Evolutionary conservation across 2,329 filamentous ascomycete genomes (phyloP).

Genomic region (Neonectria ditissima): DNA sequence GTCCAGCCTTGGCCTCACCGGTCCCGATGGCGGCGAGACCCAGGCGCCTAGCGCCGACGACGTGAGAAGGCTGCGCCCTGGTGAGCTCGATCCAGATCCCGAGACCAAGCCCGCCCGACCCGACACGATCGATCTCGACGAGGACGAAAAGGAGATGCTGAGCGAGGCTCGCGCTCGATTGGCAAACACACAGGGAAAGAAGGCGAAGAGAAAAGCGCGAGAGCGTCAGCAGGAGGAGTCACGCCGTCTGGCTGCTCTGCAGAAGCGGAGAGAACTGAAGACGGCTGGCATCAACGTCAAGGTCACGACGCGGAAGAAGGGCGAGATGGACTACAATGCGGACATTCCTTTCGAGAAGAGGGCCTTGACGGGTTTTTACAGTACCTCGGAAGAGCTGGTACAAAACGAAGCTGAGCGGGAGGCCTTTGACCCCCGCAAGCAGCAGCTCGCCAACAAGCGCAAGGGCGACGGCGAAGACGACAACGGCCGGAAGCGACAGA

Average conservation of each 20-base stretch:
- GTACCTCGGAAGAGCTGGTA: slow-evolving; percentile 84
- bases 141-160: slow-evolving; percentile 99
- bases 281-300: slow-evolving; percentile 99
- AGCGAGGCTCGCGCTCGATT: slow-evolving; percentile 96
- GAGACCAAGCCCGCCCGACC: slow-evolving; percentile 96
- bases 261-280: slow-evolving; percentile 96
- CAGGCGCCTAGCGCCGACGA: slow-evolving; percentile 92
- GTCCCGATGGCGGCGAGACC: slow-evolving; percentile 87
- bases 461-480: slow-evolving; percentile 93
- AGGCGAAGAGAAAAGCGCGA: slow-evolving; percentile 96
- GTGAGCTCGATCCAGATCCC: slow-evolving; percentile 96
- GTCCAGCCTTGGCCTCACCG: slow-evolving; percentile 84
- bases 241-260: slow-evolving; percentile 85
- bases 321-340: slow-evolving; percentile 99
- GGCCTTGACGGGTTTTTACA: slow-evolving; percentile 89
- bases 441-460: slow-evolving; percentile 89
- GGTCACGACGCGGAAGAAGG: slow-evolving; percentile 88
- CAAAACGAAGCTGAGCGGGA: slow-evolving; percentile 87
- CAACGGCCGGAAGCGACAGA: slow-evolving; percentile 85
- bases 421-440: slow-evolving; percentile 91
- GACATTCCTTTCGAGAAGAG: slow-evolving; percentile 98
- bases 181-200: slow-evolving; percentile 98
- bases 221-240: slow-evolving; percentile 97
- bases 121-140: slow-evolving; percentile 97
- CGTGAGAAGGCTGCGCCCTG: slow-evolving; percentile 87